Percentiles rank a stretch among this genome's conserved stretches.
Evolutionary conservation across 495 filamentous ascomycete genomes (phyloP).

Genomic region (Xylaria flabelliformis): DNA sequence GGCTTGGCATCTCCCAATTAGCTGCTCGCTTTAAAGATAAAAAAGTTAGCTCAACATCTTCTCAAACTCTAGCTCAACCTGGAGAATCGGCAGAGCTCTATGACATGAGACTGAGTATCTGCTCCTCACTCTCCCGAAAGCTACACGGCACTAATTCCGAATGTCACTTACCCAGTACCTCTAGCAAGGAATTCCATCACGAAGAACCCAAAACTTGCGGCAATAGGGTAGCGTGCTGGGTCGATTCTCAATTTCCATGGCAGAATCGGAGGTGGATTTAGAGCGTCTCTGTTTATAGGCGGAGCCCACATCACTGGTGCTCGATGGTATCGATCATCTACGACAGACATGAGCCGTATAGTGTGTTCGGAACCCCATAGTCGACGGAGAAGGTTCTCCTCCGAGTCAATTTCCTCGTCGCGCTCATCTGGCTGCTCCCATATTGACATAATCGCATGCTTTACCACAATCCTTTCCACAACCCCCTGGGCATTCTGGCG

Average conservation of each 20-base stretch:
- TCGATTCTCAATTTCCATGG: constrained; percentile 4
- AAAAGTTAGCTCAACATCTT: not conserved
- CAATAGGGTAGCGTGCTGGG: not conserved
- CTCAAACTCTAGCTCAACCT: not conserved
- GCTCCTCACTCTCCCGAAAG: not conserved
- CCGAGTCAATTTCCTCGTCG: not conserved
- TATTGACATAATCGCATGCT: not conserved
- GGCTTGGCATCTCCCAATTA: not conserved
- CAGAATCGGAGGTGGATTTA: not conserved
- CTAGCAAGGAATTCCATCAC: constrained; percentile 12
- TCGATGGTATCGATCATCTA: not conserved
- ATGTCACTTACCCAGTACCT: constrained; percentile 1
- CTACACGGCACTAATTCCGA: not conserved
- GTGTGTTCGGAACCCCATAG: constrained; percentile 17
- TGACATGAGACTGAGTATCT: not conserved
- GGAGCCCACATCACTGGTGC: not conserved
- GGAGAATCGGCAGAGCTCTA: not conserved
- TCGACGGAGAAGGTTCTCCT: not conserved
- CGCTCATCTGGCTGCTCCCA: not conserved
- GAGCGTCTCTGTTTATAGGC: not conserved
- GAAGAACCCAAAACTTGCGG: not conserved
- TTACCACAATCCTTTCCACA: not conserved
- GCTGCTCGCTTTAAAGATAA: not conserved
- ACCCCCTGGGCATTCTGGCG: not conserved
- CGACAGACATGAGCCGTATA: not conserved